Evolutionary conservation across 2,329 filamentous ascomycete species (phyloP).

Genomic region (Scortechinia acanthostroma): DNA sequence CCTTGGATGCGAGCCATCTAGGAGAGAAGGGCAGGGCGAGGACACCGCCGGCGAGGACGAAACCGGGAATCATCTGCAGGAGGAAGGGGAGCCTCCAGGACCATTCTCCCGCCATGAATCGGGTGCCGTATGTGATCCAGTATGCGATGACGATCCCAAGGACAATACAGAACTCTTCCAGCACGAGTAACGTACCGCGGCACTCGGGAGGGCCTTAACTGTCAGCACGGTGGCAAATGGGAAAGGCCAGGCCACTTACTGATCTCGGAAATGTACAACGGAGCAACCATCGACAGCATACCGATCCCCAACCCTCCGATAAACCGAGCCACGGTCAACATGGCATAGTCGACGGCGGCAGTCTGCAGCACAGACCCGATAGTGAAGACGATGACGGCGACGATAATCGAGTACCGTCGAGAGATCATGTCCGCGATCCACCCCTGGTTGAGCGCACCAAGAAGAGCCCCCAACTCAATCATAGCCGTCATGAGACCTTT

Average conservation of each 20-base stretch:
- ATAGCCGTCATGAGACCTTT: constrained; percentile 17
- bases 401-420: constrained; percentile 39
- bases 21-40: constrained; percentile 37
- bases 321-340: constrained; percentile 37
- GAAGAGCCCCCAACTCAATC: constrained; percentile 35
- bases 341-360: constrained; percentile 35
- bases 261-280: constrained; percentile 43
- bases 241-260: constrained; percentile 7
- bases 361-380: constrained; percentile 41
- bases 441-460: constrained; percentile 31
- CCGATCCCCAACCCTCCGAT: constrained; percentile 42
- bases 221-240: neutral
- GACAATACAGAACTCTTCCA: constrained; percentile 15
- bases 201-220: constrained; percentile 19
- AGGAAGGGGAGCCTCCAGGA: constrained; percentile 17
- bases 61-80: constrained; percentile 15
- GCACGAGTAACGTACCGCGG: constrained; percentile 8
- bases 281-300: constrained; percentile 37
- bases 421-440: constrained; percentile 43
- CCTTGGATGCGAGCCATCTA: constrained; percentile 34
- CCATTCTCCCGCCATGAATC: constrained; percentile 22
- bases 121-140: constrained; percentile 17
- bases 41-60: constrained; percentile 17
- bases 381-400: constrained; percentile 40
- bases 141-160: constrained; percentile 16